Evolutionary conservation across 2,329 filamentous ascomycete species (phyloP).

Genomic region (Zarea fungicola): DNA sequence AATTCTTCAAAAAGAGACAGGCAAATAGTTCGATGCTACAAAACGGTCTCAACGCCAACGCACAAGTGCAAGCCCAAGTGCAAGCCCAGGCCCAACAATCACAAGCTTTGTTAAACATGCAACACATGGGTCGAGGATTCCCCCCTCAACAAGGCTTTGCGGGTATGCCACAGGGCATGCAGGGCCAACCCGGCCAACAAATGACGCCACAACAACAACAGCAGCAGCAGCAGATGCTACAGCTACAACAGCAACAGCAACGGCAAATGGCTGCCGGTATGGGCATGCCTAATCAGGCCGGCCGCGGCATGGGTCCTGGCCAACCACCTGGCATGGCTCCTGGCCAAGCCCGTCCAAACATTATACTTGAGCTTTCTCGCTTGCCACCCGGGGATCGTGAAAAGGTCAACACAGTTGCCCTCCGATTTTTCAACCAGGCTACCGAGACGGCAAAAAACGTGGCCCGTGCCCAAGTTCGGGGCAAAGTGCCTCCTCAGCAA

Average conservation of each 20-base stretch:
- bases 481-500: conserved; percentile 38
- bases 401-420: conserved; percentile 41
- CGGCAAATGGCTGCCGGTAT: conserved; percentile 27
- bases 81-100: conserved; percentile 35
- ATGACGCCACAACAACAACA: conserved; percentile 36
- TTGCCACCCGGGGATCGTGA: conserved; percentile 39
- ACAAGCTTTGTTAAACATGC: conserved; percentile 50
- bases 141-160: conserved; percentile 51
- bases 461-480: conserved; percentile 25
- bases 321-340: conserved; percentile 30
- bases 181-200: conserved; percentile 47
- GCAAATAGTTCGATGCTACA: conserved; percentile 45
- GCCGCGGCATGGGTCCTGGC: conserved; percentile 33
- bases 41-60: conserved; percentile 43
- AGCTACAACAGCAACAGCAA: conserved; percentile 27
- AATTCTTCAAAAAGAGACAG: conserved; percentile 47
- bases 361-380: conserved; percentile 29
- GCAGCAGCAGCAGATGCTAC: conserved; percentile 32
- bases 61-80: conserved; percentile 28
- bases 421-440: conserved; percentile 33
- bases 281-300: conserved; percentile 32
- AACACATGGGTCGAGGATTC: conserved; percentile 47
- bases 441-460: conserved; percentile 40
- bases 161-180: conserved; percentile 38
- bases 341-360: conserved; percentile 26